phyloP scores from a whole-genome alignment of 371 early-diverging fungal species.

The Mucor lusitanicus region DNA sequence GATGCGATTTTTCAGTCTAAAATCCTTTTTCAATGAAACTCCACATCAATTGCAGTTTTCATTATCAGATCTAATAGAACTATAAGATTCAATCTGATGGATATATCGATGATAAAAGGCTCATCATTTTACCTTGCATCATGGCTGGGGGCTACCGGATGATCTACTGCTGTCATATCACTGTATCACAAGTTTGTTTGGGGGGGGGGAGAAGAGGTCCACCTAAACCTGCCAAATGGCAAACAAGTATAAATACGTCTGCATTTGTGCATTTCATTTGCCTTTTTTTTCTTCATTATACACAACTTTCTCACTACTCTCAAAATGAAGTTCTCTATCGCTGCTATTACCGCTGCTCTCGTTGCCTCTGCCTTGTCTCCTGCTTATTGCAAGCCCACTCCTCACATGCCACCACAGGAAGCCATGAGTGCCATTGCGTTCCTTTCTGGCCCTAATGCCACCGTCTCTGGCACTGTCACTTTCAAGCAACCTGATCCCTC shows the following conservation, averaged over 20 bases:
- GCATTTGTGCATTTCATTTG: background rate
- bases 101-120: background rate
- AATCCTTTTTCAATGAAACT: background rate
- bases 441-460: constrained; percentile 41
- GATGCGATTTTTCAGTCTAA: background rate
- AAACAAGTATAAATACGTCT: background rate
- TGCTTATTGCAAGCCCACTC: background rate
- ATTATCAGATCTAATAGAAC: background rate
- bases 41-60: background rate
- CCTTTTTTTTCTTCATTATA: background rate
- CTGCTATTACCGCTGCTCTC: constrained; percentile 4
- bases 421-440: constrained; percentile 68
- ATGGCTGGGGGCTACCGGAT: background rate
- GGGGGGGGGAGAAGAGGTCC: background rate
- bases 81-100: background rate
- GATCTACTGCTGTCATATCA: background rate
- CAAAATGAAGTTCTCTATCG: constrained; percentile 14
- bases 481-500: constrained; percentile 66
- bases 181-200: background rate
- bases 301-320: background rate
- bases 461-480: constrained; percentile 68
- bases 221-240: background rate
- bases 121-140: background rate
- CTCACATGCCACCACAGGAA: background rate
- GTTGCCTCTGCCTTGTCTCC: constrained; percentile 1